Percentiles rank a stretch among this genome's conserved stretches.
These are phyloP conservation scores for Capsicum pubescens DNA, from an alignment of 257 asterid species.

Conservation along the genomic window DNA sequence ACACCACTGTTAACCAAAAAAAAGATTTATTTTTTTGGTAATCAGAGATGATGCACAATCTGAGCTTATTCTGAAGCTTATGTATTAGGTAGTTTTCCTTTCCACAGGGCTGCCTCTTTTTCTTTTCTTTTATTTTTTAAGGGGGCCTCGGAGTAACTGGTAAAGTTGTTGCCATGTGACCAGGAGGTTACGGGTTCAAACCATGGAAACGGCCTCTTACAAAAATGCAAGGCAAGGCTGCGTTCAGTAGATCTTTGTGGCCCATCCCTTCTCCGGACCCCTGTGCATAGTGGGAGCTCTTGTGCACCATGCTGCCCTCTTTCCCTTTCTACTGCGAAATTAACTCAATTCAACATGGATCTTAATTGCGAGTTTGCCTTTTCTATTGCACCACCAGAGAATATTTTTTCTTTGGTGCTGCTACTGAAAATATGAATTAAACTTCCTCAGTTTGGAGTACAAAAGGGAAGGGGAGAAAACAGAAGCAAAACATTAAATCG, in stretches of 20 bases:
- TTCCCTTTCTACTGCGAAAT: not conserved
- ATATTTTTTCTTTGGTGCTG: conserved; percentile 1
- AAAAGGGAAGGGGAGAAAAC: not conserved
- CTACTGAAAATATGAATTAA: not conserved
- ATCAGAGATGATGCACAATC: not conserved
- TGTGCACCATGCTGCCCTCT: too few relatives aligned
- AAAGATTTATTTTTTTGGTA: not conserved
- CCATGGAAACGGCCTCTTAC: too few relatives aligned
- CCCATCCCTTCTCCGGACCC: too few relatives aligned
- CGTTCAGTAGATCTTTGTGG: too few relatives aligned
- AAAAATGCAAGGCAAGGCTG: too few relatives aligned
- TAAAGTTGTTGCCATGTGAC: too few relatives aligned
- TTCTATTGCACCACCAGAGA: conserved; percentile 12
- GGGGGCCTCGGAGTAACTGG: too few relatives aligned
- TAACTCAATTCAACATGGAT: not conserved
- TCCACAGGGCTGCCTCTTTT: too few relatives aligned
- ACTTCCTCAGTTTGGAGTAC: conserved; percentile 1
- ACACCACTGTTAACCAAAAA: not conserved
- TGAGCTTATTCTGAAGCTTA: conserved; percentile 10
- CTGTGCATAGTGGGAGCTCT: too few relatives aligned
- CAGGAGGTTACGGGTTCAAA: too few relatives aligned
- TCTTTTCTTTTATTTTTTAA: too few relatives aligned
- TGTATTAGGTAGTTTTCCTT: not conserved
- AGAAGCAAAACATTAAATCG: not conserved
- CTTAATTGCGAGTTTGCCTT: not conserved